phyloP scores from a whole-genome alignment of 2,329 filamentous ascomycete genomes.

The Fusarium poae region DNA sequence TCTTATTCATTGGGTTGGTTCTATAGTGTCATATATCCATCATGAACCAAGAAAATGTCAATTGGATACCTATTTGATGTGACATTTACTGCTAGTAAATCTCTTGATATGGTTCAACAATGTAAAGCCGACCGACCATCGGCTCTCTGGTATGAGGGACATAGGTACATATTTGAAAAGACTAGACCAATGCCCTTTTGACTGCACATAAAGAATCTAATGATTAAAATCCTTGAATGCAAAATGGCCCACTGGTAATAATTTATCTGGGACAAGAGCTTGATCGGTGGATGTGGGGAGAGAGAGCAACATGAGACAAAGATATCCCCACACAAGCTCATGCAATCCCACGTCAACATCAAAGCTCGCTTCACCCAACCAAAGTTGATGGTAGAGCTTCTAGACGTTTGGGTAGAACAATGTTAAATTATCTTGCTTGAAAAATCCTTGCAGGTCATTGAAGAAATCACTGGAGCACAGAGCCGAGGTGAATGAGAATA shows the following conservation, averaged over 20 bases:
- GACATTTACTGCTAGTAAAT: neutral
- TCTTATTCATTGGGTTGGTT: neutral
- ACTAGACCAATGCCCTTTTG: constrained; percentile 1
- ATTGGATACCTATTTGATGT: neutral
- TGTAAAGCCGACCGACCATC: neutral
- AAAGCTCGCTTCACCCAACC: constrained; percentile 9
- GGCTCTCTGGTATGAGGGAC: neutral
- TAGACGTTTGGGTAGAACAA: constrained; percentile 23
- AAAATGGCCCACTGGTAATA: constrained; percentile 19
- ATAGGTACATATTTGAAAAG: neutral
- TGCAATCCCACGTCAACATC: constrained; percentile 19
- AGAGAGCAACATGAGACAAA: constrained; percentile 31
- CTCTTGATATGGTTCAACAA: neutral
- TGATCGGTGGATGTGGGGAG: constrained; percentile 33
- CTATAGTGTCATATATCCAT: neutral
- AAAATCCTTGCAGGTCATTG: neutral
- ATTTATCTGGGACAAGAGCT: constrained; percentile 32
- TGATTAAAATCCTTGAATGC: constrained; percentile 16
- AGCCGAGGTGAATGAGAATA: constrained; percentile 11
- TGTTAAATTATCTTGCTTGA: constrained; percentile 6
- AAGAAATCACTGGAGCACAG: constrained; percentile 5
- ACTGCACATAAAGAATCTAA: constrained; percentile 13
- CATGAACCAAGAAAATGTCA: neutral
- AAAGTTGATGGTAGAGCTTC: constrained; percentile 19
- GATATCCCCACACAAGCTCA: constrained; percentile 40